phyloP scores from a whole-genome alignment of 2,329 filamentous ascomycete genomes.

The Lecanicillium sp. region DNA sequence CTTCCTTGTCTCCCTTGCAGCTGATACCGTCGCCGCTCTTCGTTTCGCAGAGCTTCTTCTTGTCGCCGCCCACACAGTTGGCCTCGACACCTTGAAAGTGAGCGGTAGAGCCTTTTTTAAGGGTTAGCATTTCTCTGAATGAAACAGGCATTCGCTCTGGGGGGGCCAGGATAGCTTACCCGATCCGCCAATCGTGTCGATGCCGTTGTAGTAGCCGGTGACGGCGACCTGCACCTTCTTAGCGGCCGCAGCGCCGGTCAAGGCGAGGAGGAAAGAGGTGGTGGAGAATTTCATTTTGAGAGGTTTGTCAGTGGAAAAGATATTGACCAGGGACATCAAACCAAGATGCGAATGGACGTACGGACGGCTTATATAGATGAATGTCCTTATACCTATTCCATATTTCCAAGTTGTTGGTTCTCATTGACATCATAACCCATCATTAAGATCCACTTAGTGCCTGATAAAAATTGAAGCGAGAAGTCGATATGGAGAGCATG shows the following conservation, averaged over 20 bases:
- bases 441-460: no score
- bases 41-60: constrained; percentile 3
- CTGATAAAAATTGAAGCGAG: no score
- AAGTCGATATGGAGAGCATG: no score
- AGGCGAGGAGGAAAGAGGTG: no score
- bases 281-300: no score
- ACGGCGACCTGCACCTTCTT: constrained; percentile 1
- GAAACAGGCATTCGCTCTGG: not conserved
- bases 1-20: not conserved
- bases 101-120: not conserved
- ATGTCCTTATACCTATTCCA: no score
- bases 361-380: no score
- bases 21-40: not conserved
- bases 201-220: constrained; percentile 7
- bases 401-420: no score
- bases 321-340: no score
- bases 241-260: not conserved
- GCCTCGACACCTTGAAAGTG: constrained; percentile 1
- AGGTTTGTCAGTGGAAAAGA: no score
- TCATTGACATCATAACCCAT: no score
- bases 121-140: not conserved
- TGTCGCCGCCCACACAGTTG: constrained; percentile 7
- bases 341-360: no score
- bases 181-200: constrained; percentile 6
- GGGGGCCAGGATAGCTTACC: not conserved